Evolutionary conservation across 345 rosid genomes (phyloP).

Genomic region (Balakata baccata): DNA sequence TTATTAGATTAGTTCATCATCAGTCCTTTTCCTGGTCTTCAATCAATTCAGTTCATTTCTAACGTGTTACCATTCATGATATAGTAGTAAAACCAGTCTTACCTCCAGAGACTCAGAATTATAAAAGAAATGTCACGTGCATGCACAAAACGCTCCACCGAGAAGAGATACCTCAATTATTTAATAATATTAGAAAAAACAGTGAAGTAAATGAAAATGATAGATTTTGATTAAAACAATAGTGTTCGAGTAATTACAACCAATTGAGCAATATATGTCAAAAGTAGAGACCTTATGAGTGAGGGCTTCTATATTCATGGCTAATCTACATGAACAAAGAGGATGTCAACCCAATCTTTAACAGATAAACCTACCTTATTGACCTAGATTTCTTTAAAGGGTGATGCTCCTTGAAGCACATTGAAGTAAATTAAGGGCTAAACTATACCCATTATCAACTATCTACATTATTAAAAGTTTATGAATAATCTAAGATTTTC

Average conservation of each 20-base stretch:
- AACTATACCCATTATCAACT: background rate
- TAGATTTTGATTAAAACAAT: background rate
- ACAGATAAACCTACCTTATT: background rate
- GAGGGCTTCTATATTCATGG: background rate
- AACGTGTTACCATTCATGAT: too few relatives aligned
- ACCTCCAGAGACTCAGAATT: conserved; percentile 94
- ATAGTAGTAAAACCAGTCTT: conserved; percentile 9
- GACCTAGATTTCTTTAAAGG: background rate
- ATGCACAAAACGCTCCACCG: conserved; percentile 97
- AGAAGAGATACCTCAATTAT: conserved; percentile 70
- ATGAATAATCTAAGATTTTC: background rate
- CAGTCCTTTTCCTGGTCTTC: background rate
- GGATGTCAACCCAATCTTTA: background rate
- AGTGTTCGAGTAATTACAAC: background rate
- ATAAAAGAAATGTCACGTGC: conserved; percentile 97
- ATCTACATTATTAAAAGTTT: background rate
- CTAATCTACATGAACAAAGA: background rate
- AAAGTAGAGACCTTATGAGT: background rate
- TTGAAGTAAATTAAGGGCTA: background rate
- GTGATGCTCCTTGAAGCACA: background rate
- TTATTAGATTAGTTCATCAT: background rate
- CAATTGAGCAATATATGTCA: background rate
- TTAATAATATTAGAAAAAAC: conserved; percentile 3
- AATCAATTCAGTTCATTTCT: background rate
- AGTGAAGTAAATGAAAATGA: background rate